Base-by-base conservation (phyloP, 208 protist genomes). In the Wallacemonas sp. region DNA sequence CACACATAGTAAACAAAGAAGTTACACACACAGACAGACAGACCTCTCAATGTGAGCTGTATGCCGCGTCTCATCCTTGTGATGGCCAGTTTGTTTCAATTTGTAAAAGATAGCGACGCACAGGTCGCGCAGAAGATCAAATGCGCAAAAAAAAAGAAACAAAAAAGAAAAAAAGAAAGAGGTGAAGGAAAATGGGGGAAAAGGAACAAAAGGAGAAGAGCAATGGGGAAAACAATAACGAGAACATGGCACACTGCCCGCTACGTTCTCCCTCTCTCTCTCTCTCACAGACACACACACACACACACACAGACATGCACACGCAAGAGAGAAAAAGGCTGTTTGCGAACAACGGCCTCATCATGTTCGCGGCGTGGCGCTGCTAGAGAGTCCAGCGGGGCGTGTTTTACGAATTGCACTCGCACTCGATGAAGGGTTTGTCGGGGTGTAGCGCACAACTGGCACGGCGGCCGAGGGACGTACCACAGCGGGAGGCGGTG, bases 131-230 rank as follows among this genome's bases (percentile, higher is more conserved):
- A n/a, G n/a, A n/a, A n/a, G n/a, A n/a, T n/a, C n/a, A 49, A 12
- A 49, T 24, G n/a, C 9, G n/a, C n/a, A 49, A 21, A 49, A 21
- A 55, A 33, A 55, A 27, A 9, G 4, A 28, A 33, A 44, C 12
- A 70, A 65, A 62, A 62, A 51, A 51, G 28, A 70, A 75, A 75
- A 51, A 21, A 12, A 59, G 28, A 44, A 44, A 51, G 14, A 65
- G 26, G 54, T 24, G 38, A n/a, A n/a, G n/a, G n/a, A n/a, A 26
- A 54, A 31, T 54, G 4, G 28, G 26, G 51, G 1, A 58, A 41
- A 24, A 56, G 19, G 26, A 21, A 66, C n/a, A 53, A 47, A 56
- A 38, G 42, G 31, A 54, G 0, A 54, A 33, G 11, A 62, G 47
- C 24, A 15, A 62, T 4, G 21, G 15, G 8, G n/a, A n/a, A n/a